phyloP scores from a whole-genome alignment of 1,139 yeast species.

The Citeromyces siamensis region DNA sequence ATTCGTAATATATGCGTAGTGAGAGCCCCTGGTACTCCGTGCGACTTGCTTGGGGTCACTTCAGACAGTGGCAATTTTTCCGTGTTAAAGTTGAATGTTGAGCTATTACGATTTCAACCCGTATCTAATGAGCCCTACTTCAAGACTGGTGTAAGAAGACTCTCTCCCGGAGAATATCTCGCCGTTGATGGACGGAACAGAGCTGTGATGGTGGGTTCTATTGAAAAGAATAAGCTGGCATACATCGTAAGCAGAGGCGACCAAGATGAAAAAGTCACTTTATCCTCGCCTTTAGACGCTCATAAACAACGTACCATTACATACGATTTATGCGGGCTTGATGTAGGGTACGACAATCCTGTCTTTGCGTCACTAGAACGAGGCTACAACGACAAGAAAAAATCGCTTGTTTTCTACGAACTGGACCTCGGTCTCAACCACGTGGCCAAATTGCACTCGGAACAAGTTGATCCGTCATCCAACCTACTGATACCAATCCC shows the following conservation, averaged over 20 bases:
- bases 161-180: conserved; percentile 69
- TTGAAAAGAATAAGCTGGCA: conserved; percentile 62
- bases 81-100: conserved; percentile 38
- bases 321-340: conserved; percentile 44
- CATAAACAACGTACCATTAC: conserved; percentile 40
- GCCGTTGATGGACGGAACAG: conserved; percentile 64
- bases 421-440: conserved; percentile 80
- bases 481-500: conserved; percentile 31
- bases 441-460: conserved; percentile 39
- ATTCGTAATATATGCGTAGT: conserved; percentile 41
- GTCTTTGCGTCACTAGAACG: conserved; percentile 69
- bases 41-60: conserved; percentile 53
- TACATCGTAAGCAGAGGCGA: conserved; percentile 42
- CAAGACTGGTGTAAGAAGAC: conserved; percentile 64
- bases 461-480: conserved; percentile 26
- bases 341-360: conserved; percentile 75
- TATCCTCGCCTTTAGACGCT: conserved; percentile 71
- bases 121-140: conserved; percentile 56
- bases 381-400: conserved; percentile 25
- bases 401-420: conserved; percentile 53
- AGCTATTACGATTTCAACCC: conserved; percentile 29
- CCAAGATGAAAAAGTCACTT: conserved; percentile 19
- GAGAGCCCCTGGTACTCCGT: conserved; percentile 35
- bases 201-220: conserved; percentile 57
- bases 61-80: conserved; percentile 75